Conservation (phyloP, 495 filamentous ascomycete species). For the Aspergillus funiculosus region DNA sequence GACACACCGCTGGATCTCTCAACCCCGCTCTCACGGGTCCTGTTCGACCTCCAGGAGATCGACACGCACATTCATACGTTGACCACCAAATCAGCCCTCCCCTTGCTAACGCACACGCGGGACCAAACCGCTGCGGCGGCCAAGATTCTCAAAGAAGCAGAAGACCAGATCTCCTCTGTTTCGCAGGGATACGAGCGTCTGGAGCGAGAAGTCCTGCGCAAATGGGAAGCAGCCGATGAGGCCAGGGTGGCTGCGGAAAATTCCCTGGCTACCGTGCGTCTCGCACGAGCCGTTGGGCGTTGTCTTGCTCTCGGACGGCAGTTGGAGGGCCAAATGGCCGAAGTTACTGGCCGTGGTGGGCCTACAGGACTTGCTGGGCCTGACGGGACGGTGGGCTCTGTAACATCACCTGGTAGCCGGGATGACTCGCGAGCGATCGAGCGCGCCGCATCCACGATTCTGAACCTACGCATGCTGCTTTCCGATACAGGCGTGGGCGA, state of each 20-base stretch:
- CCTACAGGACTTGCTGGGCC: conserved; percentile 11
- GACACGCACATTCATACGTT: conserved; percentile 91
- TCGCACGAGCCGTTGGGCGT: conserved; percentile 69
- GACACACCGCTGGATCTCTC: conserved; percentile 89
- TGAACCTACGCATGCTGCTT: conserved; percentile 68
- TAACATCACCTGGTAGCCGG: conserved; percentile 26
- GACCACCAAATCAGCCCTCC: conserved; percentile 76
- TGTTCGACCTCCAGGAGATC: conserved; percentile 96
- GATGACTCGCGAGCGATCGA: conserved; percentile 76
- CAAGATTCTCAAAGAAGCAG: conserved; percentile 64
- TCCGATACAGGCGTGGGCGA: conserved; percentile 54
- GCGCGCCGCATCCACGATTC: conserved; percentile 67
- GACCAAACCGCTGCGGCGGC: conserved; percentile 62
- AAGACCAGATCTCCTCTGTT: conserved; percentile 68
- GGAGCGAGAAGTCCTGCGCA: conserved; percentile 72
- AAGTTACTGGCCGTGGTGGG: conserved; percentile 45
- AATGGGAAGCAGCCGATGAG: conserved; percentile 75
- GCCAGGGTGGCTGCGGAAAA: conserved; percentile 66
- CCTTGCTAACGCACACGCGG: conserved; percentile 73
- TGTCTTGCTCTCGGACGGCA: conserved; percentile 76
- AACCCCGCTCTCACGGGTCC: conserved; percentile 85
- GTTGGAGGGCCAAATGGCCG: conserved; percentile 73
- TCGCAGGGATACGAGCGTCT: conserved; percentile 79
- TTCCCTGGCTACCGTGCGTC: conserved; percentile 69
- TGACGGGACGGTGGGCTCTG: conserved; percentile 23